These are phyloP conservation scores for Entomortierella parvispora DNA, from an alignment of 192 early-diverging fungal species.

Conservation along the genomic window DNA sequence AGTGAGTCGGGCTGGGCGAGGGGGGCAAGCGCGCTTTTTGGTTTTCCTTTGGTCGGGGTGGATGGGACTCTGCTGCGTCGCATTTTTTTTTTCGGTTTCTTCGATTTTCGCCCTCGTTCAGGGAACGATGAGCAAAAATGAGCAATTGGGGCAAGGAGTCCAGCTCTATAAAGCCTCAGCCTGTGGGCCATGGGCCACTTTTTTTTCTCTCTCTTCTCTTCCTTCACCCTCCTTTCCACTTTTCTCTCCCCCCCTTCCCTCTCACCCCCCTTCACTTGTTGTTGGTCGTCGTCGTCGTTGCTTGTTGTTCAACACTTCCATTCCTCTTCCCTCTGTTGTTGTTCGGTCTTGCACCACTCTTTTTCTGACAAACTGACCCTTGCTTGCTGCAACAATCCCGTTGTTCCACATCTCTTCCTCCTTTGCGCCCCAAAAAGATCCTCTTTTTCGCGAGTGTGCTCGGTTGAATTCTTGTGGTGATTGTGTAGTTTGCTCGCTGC, in stretches of 20 bases:
- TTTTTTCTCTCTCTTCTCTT: not conserved
- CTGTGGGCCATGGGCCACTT: not conserved
- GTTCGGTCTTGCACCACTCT: conserved; percentile 1
- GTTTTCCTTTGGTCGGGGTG: not conserved
- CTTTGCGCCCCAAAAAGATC: too few species aligned
- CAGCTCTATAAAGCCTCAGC: not conserved
- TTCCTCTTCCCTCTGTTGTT: conserved; percentile 1
- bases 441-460: too few species aligned
- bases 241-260: not conserved
- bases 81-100: conserved; percentile 13
- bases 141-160: too few species aligned
- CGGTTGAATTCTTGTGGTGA: too few species aligned
- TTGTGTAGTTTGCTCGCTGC: too few species aligned
- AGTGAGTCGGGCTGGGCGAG: too few species aligned
- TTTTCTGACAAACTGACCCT: conserved; percentile 11
- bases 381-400: conserved; percentile 1
- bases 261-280: not conserved
- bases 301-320: conserved; percentile 2
- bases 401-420: too few species aligned
- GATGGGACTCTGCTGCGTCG: conserved; percentile 30
- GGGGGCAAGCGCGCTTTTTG: not conserved
- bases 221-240: not conserved
- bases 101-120: not conserved
- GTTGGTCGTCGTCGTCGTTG: not conserved
- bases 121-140: conserved; percentile 1